Evolutionary conservation across 805 yeast species (phyloP).

Genomic region (Saturnispora saitoi): DNA sequence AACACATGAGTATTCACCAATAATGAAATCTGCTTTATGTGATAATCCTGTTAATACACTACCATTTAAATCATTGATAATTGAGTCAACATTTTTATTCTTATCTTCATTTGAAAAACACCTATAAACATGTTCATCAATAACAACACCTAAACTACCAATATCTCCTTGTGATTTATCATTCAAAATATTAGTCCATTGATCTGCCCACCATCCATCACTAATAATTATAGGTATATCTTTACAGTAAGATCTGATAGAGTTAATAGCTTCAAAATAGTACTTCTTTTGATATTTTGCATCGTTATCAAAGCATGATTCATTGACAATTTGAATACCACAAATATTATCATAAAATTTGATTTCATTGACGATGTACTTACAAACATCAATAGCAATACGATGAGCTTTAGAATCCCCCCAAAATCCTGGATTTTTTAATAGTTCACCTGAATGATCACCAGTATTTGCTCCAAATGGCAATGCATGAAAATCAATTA

Average conservation of each 20-base stretch:
- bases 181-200: slow-evolving; percentile 60
- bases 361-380: slow-evolving; percentile 57
- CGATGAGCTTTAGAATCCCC: slow-evolving; percentile 31
- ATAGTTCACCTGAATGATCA: slow-evolving; percentile 70
- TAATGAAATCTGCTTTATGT: slow-evolving; percentile 49
- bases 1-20: slow-evolving; percentile 90
- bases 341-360: slow-evolving; percentile 52
- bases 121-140: slow-evolving; percentile 82
- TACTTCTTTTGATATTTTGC: slow-evolving; percentile 47
- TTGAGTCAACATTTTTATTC: slow-evolving; percentile 51
- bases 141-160: slow-evolving; percentile 49
- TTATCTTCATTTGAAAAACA: slow-evolving; percentile 76
- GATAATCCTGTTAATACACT: slow-evolving; percentile 44
- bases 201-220: slow-evolving; percentile 90
- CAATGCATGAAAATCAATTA: slow-evolving; percentile 80
- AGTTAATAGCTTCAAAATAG: slow-evolving; percentile 54
- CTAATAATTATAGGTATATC: slow-evolving; percentile 69
- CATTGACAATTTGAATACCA: slow-evolving; percentile 83
- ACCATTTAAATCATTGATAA: slow-evolving; percentile 46
- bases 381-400: slow-evolving; percentile 41
- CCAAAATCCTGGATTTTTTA: slow-evolving; percentile 63
- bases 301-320: slow-evolving; percentile 56
- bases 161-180: slow-evolving; percentile 33
- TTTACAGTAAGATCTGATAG: slow-evolving; percentile 47
- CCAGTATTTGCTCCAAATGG: slow-evolving; percentile 90